Conservation (phyloP, 495 filamentous ascomycete species). For the Elaphomyces granulatus region DNA sequence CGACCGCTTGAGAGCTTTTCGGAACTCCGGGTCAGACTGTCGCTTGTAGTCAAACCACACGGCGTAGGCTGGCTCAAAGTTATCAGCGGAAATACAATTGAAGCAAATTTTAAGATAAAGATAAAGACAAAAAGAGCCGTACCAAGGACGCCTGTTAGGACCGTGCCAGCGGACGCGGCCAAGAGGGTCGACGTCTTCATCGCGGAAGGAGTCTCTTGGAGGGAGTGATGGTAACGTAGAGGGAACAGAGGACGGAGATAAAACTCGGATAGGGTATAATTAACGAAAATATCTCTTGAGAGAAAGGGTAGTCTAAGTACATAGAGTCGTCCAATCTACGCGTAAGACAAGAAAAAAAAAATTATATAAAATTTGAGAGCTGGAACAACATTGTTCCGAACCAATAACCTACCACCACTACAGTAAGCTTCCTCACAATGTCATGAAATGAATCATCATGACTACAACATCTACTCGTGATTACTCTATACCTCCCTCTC, state of each 20-base stretch:
- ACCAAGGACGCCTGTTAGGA: constrained; percentile 67
- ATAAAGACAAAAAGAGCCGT: constrained; percentile 15
- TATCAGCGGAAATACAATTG: constrained; percentile 5
- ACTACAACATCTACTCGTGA: too few species aligned
- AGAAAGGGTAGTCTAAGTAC: not conserved
- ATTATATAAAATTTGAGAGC: not conserved
- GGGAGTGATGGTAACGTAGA: not conserved
- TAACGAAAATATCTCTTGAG: not conserved
- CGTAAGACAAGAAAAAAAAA: not conserved
- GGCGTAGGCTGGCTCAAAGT: constrained; percentile 44
- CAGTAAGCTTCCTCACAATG: too few species aligned
- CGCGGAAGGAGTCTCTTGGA: constrained; percentile 9
- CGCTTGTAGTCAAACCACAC: constrained; percentile 92
- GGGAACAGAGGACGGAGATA: not conserved
- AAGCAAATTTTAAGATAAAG: too few species aligned
- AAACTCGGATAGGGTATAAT: too few species aligned
- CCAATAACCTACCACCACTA: too few species aligned
- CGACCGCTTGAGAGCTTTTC: constrained; percentile 69
- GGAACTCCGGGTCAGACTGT: constrained; percentile 73
- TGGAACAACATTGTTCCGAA: not conserved
- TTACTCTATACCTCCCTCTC: too few species aligned
- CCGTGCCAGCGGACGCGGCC: constrained; percentile 55
- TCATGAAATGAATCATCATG: too few species aligned
- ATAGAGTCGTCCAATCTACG: not conserved
- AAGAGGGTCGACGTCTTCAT: constrained; percentile 59